Base-by-base conservation (phyloP, 768 basidiomycete species). In the Tulasnella sp. region DNA sequence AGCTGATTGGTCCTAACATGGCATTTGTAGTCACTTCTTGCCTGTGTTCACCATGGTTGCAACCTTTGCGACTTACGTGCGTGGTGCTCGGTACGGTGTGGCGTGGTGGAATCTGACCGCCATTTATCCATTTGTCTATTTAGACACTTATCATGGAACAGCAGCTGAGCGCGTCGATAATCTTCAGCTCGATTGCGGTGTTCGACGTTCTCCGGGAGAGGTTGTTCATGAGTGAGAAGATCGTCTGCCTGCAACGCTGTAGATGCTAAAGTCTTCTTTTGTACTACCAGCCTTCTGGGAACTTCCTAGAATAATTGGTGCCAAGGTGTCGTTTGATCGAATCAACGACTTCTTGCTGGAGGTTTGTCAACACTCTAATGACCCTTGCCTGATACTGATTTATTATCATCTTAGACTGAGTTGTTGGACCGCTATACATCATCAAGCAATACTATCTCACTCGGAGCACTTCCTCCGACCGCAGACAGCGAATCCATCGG, bases 31-130 rank as follows among this genome's bases (percentile, higher is more conserved):
- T 81, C 89, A 86, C 79, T 77, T 88, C 48, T 87, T 92, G 67
- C 92, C 92, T 0, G 82, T 92, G 13, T 48, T 88, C 0, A 90
- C 88, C 42, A 93, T 93, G 92, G 81, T 91, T 57, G 86, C 88
- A 20, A 90, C 91, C 1, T 93, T 89, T 80, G 85, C 87, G 1
- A 85, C 88, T 10, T 92, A 90, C 79, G 86, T 90, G 83, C 75
- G 88, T 82, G 10, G 39, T 70, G 2, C 11, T 42, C 70, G 39
- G 5, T 37, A 61, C 70, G 0, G 20, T 23, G 16, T 70, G 26
- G 29, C 3, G 5, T 70, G 16, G 0, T 42, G 61, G n/a, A 26
- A 15, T 74, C 26, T 29, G 29, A 13, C 55, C 57, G 35, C 6
- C 15, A 18, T n/a, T 48, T 72, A 20, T n/a, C 10, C 26, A 71